Evolutionary conservation across 2,329 filamentous ascomycete species (phyloP), one percentile per base, ranked within the genome.

Genomic region (Periconia sp.): DNA sequence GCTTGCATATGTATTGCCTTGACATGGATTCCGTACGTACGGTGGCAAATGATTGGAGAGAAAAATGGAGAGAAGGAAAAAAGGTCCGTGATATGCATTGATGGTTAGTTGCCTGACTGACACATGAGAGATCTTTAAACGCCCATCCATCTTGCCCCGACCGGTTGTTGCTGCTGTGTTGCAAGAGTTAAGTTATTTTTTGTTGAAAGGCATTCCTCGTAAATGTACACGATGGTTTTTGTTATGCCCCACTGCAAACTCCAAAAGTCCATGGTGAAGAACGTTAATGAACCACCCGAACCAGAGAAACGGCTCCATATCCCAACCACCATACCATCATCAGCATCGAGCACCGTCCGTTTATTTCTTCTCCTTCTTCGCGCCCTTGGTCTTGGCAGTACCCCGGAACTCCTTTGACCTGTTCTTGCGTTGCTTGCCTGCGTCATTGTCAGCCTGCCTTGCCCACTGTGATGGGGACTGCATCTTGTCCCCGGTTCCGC

Each of bases 391-490:
- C 91, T 99, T 99, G 76, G 92, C 93, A 74, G 91, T 96, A 79
- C 94, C 94, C 72, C 94, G 90, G 80, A 97, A 89, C 78, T 93
- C 94, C 92, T 99, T 97, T 82, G 90, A 87, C 81, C 93, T 88
- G 91, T 99, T 99, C 91, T 99, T 99, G 85, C 94, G 90, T 85
- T 97, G 94, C 87, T 99, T 99, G 89, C 93, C 93, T 97, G 81
- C 84, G 49, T 43, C 41, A 48, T 40, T 59, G 69, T 73, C 65
- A 73, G 66, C 61, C 64, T 64, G 33, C 50, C 18, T 70, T 11
- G 6, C 15, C 53, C 52, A 55, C 46, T 40, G 44, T 43, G 47
- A 53, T 33, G 7, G n/a, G n/a, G n/a, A 56, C 48, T 13, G 47
- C 55, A 50, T 35, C 53, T n/a, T 49, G 52, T 33, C 23, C 45